These are phyloP conservation scores for Pisolithus thermaeus DNA, from an alignment of 1,284 basidiomycete genomes.

Conservation along the genomic window DNA sequence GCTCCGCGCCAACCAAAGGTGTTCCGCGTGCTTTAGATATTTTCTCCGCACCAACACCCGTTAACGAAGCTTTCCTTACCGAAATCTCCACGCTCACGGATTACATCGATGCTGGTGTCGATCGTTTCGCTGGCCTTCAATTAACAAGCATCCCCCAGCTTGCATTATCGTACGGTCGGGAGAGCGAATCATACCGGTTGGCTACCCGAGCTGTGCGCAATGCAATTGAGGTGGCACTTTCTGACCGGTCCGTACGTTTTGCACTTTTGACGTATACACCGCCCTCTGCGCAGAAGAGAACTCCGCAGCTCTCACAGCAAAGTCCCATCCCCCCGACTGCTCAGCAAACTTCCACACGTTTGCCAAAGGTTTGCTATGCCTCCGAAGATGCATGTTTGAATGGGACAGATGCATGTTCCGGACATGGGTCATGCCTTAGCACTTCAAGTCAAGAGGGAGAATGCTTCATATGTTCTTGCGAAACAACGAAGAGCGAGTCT, in stretches of 20 bases:
- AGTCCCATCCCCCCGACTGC: constrained; percentile 40
- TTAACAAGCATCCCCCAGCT: constrained; percentile 46
- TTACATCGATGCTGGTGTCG: constrained; percentile 41
- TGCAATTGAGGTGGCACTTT: constrained; percentile 37
- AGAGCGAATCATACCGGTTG: constrained; percentile 49
- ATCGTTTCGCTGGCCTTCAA: constrained; percentile 58
- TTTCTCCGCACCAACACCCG: constrained; percentile 35
- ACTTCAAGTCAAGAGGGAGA: constrained; percentile 56
- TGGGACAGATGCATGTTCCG: constrained; percentile 61
- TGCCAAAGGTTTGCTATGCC: constrained; percentile 59
- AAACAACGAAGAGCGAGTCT: constrained; percentile 41
- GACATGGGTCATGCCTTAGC: constrained; percentile 59
- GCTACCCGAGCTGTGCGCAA: constrained; percentile 40
- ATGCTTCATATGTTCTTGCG: constrained; percentile 71
- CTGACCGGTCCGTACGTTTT: constrained; percentile 35
- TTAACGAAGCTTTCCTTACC: constrained; percentile 35
- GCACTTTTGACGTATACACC: constrained; percentile 47
- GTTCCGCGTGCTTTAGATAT: constrained; percentile 36
- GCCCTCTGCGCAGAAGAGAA: constrained; percentile 27
- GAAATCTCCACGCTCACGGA: constrained; percentile 41
- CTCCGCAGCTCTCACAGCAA: constrained; percentile 42
- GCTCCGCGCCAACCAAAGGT: constrained; percentile 21
- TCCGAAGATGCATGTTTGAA: constrained; percentile 52
- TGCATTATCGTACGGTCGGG: constrained; percentile 39
- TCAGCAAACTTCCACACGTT: constrained; percentile 39